These are phyloP conservation scores for Globisporangium paddicum DNA, from an alignment of 352 stramenopile genomes.

Conservation along the genomic window DNA sequence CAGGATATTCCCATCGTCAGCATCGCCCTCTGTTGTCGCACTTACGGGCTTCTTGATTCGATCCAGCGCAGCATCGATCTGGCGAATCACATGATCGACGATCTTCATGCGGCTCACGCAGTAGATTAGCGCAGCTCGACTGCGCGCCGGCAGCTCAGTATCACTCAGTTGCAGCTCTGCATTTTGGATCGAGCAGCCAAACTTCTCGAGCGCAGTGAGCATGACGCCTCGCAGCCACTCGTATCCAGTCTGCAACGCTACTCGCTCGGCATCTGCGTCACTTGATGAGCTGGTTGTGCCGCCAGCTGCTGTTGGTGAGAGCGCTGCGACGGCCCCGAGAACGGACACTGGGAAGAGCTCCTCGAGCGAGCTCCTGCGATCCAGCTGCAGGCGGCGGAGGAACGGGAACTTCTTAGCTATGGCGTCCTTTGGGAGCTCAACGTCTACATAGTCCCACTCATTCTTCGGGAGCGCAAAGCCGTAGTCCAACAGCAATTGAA, in stretches of 20 bases:
- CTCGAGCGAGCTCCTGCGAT: slow-evolving; percentile 39
- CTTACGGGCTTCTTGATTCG: neutral
- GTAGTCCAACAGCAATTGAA: slow-evolving; percentile 90
- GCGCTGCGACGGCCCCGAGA: neutral
- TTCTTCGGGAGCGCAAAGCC: slow-evolving; percentile 89
- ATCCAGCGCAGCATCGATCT: slow-evolving; percentile 35
- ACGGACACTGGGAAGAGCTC: slow-evolving; percentile 34
- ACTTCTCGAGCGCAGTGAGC: slow-evolving; percentile 9
- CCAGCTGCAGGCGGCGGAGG: slow-evolving; percentile 42
- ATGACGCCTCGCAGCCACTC: slow-evolving; percentile 17
- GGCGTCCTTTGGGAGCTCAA: slow-evolving; percentile 44
- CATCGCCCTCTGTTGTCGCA: neutral
- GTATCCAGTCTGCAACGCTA: neutral
- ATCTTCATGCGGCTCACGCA: slow-evolving; percentile 40
- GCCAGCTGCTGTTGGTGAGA: neutral
- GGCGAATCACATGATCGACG: slow-evolving; percentile 23
- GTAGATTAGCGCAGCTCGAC: slow-evolving; percentile 42
- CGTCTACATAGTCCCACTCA: slow-evolving; percentile 80
- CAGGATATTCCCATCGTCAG: neutral
- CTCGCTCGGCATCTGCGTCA: slow-evolving; percentile 3
- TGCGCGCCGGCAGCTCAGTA: slow-evolving; percentile 15
- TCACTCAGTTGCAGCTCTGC: slow-evolving; percentile 24
- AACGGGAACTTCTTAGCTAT: slow-evolving; percentile 37
- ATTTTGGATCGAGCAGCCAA: slow-evolving; percentile 16
- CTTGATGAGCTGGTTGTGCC: neutral